Evolutionary conservation across 1,284 basidiomycete genomes (phyloP), one percentile per base, ranked within the genome.

Genomic region (Fomitopsis betulina): DNA sequence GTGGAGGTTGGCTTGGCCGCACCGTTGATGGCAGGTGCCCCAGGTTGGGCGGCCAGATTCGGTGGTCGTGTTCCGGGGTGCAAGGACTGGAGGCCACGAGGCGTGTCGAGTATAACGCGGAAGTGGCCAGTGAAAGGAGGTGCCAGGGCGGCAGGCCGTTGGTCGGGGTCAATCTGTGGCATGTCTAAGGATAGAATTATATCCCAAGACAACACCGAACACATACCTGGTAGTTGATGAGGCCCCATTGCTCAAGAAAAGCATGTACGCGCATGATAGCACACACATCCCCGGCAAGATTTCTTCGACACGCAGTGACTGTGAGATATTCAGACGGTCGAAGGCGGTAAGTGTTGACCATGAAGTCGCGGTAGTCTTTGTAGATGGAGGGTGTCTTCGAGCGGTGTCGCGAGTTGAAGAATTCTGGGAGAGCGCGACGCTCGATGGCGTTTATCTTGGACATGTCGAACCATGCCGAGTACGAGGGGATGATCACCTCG

Each of bases 291-390:
- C 97, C 97, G 3, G 96, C 96, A 61, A 99, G 75, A 74, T 99
- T 99, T 63, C 97, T 79, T 67, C 96, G 76, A 71, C 96, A 99
- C 1, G 96, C 96, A 2, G 96, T 99, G 60, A 99, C 94, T 8
- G 97, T 99, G 58, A 99, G 83, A 70, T 99, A 99, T 73, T 99
- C 96, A 43, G 85, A 85, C 0, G 96, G 97, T 63, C 97, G 86
- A 53, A 99, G 81, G 45, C 96, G 83, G 76, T 98, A 99, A 3
- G 96, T 96, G 78, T 99, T 98, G 74, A 99, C 87, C 94, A 99
- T 99, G 68, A 99, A 99, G 80, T 99, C 96, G 62, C 96, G 87
- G 72, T 99, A 99, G 73, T 98, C 96, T 75, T 98, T 99, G 82
- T 99, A 99, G 65, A 98, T 94, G 32, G 91, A 84, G 0, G 96